Conservation (phyloP, 345 rosid species). For the Boechera retrofracta region DNA sequence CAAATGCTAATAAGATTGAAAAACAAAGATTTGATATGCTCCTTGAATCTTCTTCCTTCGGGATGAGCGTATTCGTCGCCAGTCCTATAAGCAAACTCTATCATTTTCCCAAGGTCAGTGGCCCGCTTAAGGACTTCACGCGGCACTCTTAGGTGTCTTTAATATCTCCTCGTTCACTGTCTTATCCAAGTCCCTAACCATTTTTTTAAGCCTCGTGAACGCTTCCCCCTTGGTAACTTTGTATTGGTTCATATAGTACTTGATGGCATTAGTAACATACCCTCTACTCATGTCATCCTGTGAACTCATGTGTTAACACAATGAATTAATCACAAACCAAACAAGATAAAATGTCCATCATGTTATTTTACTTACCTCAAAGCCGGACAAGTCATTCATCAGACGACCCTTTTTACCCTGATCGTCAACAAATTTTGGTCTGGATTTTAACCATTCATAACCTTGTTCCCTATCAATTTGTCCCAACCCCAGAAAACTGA, state of each 20-base stretch:
- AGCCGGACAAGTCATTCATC: slow-evolving; percentile 19
- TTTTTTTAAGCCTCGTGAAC: not conserved
- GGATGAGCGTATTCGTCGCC: slow-evolving; percentile 18
- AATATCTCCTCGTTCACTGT: slow-evolving; percentile 2
- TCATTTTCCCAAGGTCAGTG: not conserved
- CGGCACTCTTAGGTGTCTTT: not conserved
- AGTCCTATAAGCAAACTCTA: not conserved
- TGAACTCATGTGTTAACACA: too few relatives aligned
- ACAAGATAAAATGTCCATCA: not conserved
- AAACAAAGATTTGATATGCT: slow-evolving; percentile 10
- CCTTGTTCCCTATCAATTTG: not conserved
- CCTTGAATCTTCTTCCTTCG: not conserved
- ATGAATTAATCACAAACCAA: not conserved
- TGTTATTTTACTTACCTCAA: not conserved
- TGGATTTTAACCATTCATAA: slow-evolving; percentile 22
- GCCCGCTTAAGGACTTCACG: not conserved
- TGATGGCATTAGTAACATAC: slow-evolving; percentile 3
- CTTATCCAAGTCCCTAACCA: slow-evolving; percentile 2
- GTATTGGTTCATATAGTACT: slow-evolving; percentile 23
- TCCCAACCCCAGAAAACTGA: not conserved
- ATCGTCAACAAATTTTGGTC: slow-evolving; percentile 1
- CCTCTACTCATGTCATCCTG: slow-evolving; percentile 33
- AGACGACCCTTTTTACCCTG: not conserved
- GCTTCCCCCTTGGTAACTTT: slow-evolving; percentile 1
- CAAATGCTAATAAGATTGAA: not conserved